These are phyloP conservation scores for Acorus calamus DNA, from an alignment of 106 monocot genomes.

Conservation along the genomic window DNA sequence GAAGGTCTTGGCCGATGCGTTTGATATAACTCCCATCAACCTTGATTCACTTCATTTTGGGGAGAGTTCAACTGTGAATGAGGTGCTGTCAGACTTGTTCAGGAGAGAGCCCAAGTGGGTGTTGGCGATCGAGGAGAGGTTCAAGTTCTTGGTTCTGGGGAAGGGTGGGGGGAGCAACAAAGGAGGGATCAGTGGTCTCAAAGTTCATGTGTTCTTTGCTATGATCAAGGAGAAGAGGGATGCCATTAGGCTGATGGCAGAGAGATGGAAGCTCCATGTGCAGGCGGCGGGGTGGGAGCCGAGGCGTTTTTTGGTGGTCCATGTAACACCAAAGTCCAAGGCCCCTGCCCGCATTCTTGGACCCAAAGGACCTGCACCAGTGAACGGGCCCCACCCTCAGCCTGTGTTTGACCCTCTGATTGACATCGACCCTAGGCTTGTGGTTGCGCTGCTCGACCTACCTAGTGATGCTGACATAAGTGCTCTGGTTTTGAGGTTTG, in stretches of 20 bases:
- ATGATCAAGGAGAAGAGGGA: constrained; percentile 89
- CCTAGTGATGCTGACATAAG: constrained; percentile 90
- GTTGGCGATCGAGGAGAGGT: constrained; percentile 76
- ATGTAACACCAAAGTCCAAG: constrained; percentile 79
- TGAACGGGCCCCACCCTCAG: constrained; percentile 22
- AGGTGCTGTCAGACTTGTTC: constrained; percentile 55
- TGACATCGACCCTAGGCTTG: constrained; percentile 93
- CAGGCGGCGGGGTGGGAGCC: constrained; percentile 90
- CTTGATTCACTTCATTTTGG: constrained; percentile 84
- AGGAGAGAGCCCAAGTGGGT: constrained; percentile 91
- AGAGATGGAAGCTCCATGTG: constrained; percentile 85
- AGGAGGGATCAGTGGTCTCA: constrained; percentile 12
- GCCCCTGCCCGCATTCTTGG: constrained; percentile 60
- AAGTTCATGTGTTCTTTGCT: constrained; percentile 72
- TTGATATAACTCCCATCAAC: constrained; percentile 56
- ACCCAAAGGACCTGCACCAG: constrained; percentile 44
- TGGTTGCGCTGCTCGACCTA: constrained; percentile 84
- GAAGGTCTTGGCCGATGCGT: constrained; percentile 78
- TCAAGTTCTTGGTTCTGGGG: constrained; percentile 82
- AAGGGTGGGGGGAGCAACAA: constrained; percentile 39
- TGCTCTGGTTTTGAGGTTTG: constrained; percentile 80
- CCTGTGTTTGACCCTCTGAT: constrained; percentile 62
- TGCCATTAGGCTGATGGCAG: constrained; percentile 61
- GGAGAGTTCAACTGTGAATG: constrained; percentile 44
- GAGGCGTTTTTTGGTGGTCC: constrained; percentile 63